Base-by-base conservation (phyloP, 257 asterid species). In the Catharanthus roseus region DNA sequence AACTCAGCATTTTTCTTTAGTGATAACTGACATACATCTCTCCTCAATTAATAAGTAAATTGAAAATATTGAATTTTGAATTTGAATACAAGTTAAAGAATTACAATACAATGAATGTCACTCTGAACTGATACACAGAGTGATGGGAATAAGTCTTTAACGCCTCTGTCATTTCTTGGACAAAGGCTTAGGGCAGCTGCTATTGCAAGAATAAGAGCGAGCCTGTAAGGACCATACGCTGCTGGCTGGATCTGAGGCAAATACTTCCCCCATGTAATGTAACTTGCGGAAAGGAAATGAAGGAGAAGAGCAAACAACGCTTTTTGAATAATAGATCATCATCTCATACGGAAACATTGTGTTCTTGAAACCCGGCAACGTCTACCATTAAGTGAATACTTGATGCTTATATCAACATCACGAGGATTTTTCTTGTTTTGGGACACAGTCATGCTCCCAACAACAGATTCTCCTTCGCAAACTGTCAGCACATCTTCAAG, bases 361-460 rank as follows among this genome's bases (percentile, higher is more conserved):
- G 92, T 88, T 84, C 91, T 84, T 39, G 93, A 77, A 53, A 66
- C 88, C 81, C 58, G 72, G 81, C 95, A 87, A 39, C 85, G 93
- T 29, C 62, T 77, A 49, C 97, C 99, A 53, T 86, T 86, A 13
- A 88, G 66, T 0, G 96, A 84, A 82, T 95, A 95, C 81, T 87
- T 91, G 28, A 95, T 78, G 18, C 78, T 77, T 42, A 91, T 95
- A 82, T 95, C 99, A 63, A 95, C 89, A 73, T 95, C 99, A 5
- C 98, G 97, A 18, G 96, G 97, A 72, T 95, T 95, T 81, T 89
- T 91, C 92, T 91, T 86, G 81, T 95, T 95, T 44, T 87, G 96
- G 23, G 96, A 78, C 71, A 95, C 96, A 0, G 90, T 84, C 86
- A 95, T 56, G 74, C 82, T 82, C 38, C 99, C 97, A 0, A 39